Evolutionary conservation across 805 yeast genomes (phyloP), one percentile per base, ranked within the genome.

Genomic region (Ogataea trehalophila): DNA sequence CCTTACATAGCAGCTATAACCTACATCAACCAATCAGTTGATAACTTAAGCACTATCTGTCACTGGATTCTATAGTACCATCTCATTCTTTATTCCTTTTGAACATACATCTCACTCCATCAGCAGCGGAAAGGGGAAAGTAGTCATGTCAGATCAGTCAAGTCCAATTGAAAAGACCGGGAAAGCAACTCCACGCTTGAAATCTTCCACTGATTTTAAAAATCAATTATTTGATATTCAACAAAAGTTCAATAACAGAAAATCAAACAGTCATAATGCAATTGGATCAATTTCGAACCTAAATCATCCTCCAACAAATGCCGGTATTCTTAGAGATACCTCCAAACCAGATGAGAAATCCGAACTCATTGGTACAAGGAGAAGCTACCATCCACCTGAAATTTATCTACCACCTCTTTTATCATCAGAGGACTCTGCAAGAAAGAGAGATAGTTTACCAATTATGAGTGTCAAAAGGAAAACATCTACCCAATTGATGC

Each of bases 161-260:
- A 33, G 17, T 15, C 36, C n/a, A 33, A 33, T 33, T 33, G 7
- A 33, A 40, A 26, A 26, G 31, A 26, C 31, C 31, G 31, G 13
- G 9, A 15, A 36, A 36, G 39, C 11, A 16, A 17, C 39, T 5
- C 16, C 20, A 38, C 33, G 15, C 6, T 37, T 6, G 14, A 3
- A 33, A 16, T 53, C 69, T 5, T 56, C 70, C 13, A 54, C 62
- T 37, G 72, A 70, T 42, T 60, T 72, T 52, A 70, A 69, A 53
- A 58, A 65, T 29, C 78, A 74, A 56, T 59, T 74, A 9, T 66
- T 68, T 20, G 76, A 73, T 45, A 62, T 74, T 20, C 77, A 74
- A 58, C 66, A 65, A 43, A 60, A 57, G 34, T 42, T 59, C 37
- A 47, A 46, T 23, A 56, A 44, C 33, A 51, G 52, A 34, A 55